Evolutionary conservation across 2,329 filamentous ascomycete genomes (phyloP).

Genomic region (Herpomyces periplanetae): DNA sequence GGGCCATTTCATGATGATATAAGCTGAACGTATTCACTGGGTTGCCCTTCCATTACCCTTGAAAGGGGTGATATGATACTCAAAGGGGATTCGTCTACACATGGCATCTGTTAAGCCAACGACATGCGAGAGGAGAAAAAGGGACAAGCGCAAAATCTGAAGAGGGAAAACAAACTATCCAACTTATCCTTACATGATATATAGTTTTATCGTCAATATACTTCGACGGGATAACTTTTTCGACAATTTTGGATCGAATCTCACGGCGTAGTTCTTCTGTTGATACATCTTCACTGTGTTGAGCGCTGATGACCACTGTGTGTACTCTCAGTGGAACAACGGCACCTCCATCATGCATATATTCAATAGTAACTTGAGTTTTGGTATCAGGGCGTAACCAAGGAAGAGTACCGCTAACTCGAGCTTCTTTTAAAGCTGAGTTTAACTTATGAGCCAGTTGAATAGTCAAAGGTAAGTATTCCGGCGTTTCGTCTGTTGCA

Average conservation of each 20-base stretch:
- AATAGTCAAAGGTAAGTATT: constrained; percentile 75
- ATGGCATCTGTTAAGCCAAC: too few relatives aligned
- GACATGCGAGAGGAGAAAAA: constrained; percentile 4
- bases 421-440: constrained; percentile 58
- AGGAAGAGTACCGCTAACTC: constrained; percentile 46
- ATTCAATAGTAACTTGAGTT: constrained; percentile 97
- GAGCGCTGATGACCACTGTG: constrained; percentile 82
- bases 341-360: constrained; percentile 75
- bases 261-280: constrained; percentile 76
- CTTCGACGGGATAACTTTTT: constrained; percentile 62
- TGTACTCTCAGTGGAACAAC: constrained; percentile 71
- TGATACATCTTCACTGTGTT: constrained; percentile 56
- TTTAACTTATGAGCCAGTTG: constrained; percentile 90
- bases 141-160: neutral
- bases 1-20: too few relatives aligned
- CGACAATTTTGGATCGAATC: constrained; percentile 88
- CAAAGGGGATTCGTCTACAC: too few relatives aligned
- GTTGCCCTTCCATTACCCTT: too few relatives aligned
- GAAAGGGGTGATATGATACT: too few relatives aligned
- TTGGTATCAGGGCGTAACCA: constrained; percentile 97
- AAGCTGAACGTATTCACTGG: too few relatives aligned
- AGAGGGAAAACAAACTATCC: too few relatives aligned
- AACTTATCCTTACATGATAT: constrained; percentile 77
- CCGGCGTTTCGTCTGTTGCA: constrained; percentile 92
- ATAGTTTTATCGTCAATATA: constrained; percentile 71